phyloP scores from a whole-genome alignment of 331 rosid species.

The Pyracantha coccinea region DNA sequence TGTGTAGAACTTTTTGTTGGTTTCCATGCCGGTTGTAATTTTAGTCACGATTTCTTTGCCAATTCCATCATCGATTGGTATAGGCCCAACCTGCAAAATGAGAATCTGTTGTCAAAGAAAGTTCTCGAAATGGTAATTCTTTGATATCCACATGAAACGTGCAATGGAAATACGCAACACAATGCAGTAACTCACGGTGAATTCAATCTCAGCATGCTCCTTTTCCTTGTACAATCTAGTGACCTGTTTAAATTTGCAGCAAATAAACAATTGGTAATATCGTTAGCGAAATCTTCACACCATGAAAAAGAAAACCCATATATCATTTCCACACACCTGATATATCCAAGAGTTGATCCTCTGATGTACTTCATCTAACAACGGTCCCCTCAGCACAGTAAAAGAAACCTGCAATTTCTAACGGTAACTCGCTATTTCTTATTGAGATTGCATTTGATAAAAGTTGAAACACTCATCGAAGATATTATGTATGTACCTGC shows the following conservation, averaged over 20 bases:
- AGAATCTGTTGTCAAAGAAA: neutral
- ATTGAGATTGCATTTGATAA: neutral
- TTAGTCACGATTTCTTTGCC: constrained; percentile 78
- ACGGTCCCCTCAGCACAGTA: constrained; percentile 52
- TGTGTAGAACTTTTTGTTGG: constrained; percentile 57
- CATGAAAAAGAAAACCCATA: neutral
- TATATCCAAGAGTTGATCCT: constrained; percentile 64
- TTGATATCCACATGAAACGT: neutral
- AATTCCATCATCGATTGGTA: constrained; percentile 61
- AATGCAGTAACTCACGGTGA: constrained; percentile 36
- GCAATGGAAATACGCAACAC: neutral
- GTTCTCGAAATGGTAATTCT: neutral
- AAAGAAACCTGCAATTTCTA: constrained; percentile 37
- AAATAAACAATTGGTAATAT: neutral
- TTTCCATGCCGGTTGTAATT: constrained; percentile 46
- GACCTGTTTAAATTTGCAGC: constrained; percentile 29
- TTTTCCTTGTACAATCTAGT: constrained; percentile 65
- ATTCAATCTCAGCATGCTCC: constrained; percentile 77
- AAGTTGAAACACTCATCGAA: constrained; percentile 6
- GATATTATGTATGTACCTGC: constrained; percentile 24
- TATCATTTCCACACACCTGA: constrained; percentile 30
- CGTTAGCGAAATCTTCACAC: neutral
- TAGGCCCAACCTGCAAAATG: constrained; percentile 67
- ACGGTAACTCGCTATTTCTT: constrained; percentile 14
- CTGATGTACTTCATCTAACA: constrained; percentile 77